phyloP scores from a whole-genome alignment of 495 filamentous ascomycete species.

The Xylaria acuta region DNA sequence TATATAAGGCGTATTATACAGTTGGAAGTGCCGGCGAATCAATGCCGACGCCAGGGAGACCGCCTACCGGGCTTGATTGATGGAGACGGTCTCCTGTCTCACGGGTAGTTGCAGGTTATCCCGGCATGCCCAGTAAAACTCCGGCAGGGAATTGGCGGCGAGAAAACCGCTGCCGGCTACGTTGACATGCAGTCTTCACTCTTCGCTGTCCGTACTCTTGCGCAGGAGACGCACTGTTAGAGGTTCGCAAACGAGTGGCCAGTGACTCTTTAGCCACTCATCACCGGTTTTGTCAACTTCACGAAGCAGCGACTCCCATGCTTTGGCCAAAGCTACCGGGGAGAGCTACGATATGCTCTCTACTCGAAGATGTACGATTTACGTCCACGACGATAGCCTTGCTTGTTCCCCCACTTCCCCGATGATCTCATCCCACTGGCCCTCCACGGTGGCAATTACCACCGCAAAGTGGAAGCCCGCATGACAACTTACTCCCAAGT shows the following conservation, averaged over 20 bases:
- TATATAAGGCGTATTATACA: slow-evolving; percentile 34
- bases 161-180: slow-evolving; percentile 18
- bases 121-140: slow-evolving; percentile 26
- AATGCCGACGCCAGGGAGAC: slow-evolving; percentile 29
- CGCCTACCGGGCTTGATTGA: slow-evolving; percentile 30
- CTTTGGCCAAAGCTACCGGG: background rate
- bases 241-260: background rate
- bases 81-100: slow-evolving; percentile 27
- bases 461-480: slow-evolving; percentile 20
- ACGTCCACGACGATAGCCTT: background rate
- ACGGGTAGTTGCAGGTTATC: slow-evolving; percentile 37
- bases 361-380: background rate
- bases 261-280: background rate
- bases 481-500: slow-evolving; percentile 18
- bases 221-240: background rate
- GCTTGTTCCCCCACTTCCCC: slow-evolving; percentile 11
- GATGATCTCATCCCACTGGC: background rate
- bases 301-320: background rate
- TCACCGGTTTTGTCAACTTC: background rate
- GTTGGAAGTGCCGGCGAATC: slow-evolving; percentile 31
- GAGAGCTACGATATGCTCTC: slow-evolving; percentile 10
- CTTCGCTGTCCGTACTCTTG: background rate
- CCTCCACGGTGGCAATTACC: slow-evolving; percentile 14
- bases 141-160: slow-evolving; percentile 28
- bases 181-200: slow-evolving; percentile 9